phyloP scores from a whole-genome alignment of 2,329 filamentous ascomycete species.

The Colletotrichum echinochloae region DNA sequence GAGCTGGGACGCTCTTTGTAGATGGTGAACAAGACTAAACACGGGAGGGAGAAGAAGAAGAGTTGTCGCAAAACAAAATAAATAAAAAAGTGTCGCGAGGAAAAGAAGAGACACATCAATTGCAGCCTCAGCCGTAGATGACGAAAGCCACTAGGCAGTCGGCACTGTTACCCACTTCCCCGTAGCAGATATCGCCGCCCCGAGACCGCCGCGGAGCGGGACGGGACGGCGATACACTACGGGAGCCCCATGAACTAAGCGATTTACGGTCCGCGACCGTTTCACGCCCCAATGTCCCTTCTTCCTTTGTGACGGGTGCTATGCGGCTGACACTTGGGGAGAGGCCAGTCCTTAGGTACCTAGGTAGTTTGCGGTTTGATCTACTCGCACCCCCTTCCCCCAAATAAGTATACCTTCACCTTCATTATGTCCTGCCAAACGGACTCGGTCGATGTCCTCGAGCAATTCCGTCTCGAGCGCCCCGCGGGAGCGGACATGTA shows the following conservation, averaged over 20 bases:
- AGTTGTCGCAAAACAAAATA: too few species aligned
- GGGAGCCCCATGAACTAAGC: constrained; percentile 18
- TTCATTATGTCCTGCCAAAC: neutral
- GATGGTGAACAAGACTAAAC: neutral
- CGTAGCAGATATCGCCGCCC: neutral
- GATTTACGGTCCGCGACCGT: constrained; percentile 4
- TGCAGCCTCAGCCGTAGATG: neutral
- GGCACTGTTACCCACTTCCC: constrained; percentile 4
- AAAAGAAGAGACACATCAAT: neutral
- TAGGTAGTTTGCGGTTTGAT: neutral
- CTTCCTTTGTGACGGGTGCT: neutral
- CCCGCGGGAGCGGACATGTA: neutral
- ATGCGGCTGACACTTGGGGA: neutral
- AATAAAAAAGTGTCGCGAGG: neutral
- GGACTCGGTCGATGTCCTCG: neutral
- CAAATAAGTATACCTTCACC: neutral
- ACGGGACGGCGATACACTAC: constrained; percentile 8
- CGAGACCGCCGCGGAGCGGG: constrained; percentile 17
- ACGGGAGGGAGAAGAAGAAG: neutral
- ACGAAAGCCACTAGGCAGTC: neutral
- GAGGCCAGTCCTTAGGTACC: neutral
- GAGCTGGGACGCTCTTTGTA: neutral
- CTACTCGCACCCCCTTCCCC: constrained; percentile 21
- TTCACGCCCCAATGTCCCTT: neutral
- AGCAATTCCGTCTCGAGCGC: neutral